Conservation (phyloP, 495 filamentous ascomycete species). For the Filosporella fistucella region DNA sequence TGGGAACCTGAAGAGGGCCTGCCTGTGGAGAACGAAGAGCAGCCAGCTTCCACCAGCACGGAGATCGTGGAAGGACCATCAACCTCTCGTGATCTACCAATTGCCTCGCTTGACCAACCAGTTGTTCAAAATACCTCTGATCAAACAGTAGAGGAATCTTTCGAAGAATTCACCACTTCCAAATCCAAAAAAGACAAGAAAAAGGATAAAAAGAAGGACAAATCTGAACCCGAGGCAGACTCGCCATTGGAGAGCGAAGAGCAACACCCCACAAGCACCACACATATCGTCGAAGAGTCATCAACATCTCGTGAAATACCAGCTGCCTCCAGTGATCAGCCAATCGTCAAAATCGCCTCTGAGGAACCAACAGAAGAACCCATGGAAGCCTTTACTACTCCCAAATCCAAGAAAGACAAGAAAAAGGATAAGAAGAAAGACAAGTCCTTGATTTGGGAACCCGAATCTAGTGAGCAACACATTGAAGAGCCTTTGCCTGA, state of each 20-base stretch:
- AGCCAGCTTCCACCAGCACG: no score
- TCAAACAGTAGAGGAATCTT: slow-evolving; percentile 17
- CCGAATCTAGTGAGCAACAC: slow-evolving; percentile 10
- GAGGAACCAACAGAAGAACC: no score
- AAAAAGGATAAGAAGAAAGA: slow-evolving; percentile 36
- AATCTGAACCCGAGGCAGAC: no score
- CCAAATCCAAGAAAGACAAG: slow-evolving; percentile 24
- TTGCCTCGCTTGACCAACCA: no score
- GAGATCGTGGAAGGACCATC: no score
- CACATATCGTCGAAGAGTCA: not conserved
- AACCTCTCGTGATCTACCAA: no score
- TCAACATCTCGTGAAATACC: no score
- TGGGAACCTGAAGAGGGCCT: slow-evolving; percentile 20
- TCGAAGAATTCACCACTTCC: slow-evolving; percentile 3
- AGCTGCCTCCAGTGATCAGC: no score
- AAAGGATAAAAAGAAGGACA: slow-evolving; percentile 31
- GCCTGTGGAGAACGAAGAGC: no score
- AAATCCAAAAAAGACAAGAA: slow-evolving; percentile 13
- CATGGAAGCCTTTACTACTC: not conserved
- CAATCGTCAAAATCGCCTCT: no score
- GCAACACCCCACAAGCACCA: not conserved
- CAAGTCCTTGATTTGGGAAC: slow-evolving; percentile 24
- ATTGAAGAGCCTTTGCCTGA: not conserved
- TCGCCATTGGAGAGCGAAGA: slow-evolving; percentile 5
- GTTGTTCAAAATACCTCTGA: no score